Evolutionary conservation across 176 grass and related monocot genomes (phyloP).

Genomic region (Hordeum marinum): DNA sequence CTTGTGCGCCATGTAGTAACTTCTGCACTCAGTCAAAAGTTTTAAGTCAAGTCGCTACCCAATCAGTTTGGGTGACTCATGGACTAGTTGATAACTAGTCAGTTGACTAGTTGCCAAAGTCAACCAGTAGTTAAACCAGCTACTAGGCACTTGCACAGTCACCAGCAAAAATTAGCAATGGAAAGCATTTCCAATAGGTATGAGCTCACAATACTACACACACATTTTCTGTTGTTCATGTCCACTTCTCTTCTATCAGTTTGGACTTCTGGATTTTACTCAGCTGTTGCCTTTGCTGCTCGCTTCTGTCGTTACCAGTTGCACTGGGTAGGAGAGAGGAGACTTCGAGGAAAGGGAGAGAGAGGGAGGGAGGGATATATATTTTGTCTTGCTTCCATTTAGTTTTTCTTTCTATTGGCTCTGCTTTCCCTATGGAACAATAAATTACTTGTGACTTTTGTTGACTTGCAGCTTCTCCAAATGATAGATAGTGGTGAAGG

Average conservation of each 20-base stretch:
- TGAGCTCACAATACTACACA: background rate
- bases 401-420: background rate
- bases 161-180: background rate
- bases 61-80: background rate
- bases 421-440: background rate
- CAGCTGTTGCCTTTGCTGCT: background rate
- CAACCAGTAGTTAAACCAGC: background rate
- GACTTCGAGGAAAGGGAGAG: background rate
- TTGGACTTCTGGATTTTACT: background rate
- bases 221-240: background rate
- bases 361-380: background rate
- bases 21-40: background rate
- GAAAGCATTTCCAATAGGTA: background rate
- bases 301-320: background rate
- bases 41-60: background rate
- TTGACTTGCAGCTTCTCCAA: conserved; percentile 74
- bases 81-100: background rate
- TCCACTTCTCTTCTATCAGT: background rate
- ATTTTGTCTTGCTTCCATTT: background rate
- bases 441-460: conserved; percentile 4
- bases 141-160: background rate
- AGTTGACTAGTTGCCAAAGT: background rate
- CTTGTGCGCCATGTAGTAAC: background rate
- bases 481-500: conserved; percentile 93
- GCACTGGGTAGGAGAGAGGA: background rate